A percentile compares a stretch with the other conserved stretches of the same genome.
Evolutionary conservation across 768 basidiomycete species (phyloP).

Genomic region (Lentinula detonsa): DNA sequence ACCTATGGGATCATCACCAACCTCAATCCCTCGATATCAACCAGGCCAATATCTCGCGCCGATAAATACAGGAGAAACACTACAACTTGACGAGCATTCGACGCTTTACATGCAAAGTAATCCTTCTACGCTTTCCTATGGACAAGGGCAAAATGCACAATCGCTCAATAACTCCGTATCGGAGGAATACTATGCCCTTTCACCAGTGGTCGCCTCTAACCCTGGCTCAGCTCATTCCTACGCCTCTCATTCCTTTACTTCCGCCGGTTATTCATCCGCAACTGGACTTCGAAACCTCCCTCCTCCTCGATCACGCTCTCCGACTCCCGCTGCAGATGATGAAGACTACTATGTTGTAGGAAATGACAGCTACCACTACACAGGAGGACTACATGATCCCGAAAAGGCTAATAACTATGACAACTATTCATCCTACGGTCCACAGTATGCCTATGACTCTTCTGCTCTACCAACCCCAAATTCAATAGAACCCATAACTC

Average conservation of each 20-base stretch:
- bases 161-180: constrained; percentile 11
- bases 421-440: constrained; percentile 12
- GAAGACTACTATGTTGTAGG: constrained; percentile 62
- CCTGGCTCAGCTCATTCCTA: constrained; percentile 25
- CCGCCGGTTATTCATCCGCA: constrained; percentile 62
- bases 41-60: constrained; percentile 58
- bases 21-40: constrained; percentile 41
- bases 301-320: constrained; percentile 61
- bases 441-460: constrained; percentile 17
- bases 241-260: constrained; percentile 23
- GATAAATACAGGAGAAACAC: constrained; percentile 60
- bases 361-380: constrained; percentile 52
- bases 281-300: constrained; percentile 41
- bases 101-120: constrained; percentile 19
- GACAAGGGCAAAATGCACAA: background rate
- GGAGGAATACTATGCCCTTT: constrained; percentile 29
- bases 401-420: constrained; percentile 29
- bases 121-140: constrained; percentile 16
- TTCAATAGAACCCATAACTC: constrained; percentile 7
- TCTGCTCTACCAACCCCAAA: constrained; percentile 12
- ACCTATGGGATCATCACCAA: constrained; percentile 2
- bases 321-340: constrained; percentile 69
- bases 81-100: constrained; percentile 39
- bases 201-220: constrained; percentile 25
- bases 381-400: constrained; percentile 33